Conservation (phyloP, 2,329 filamentous ascomycete genomes). For the Aaosphaeria arxii region DNA sequence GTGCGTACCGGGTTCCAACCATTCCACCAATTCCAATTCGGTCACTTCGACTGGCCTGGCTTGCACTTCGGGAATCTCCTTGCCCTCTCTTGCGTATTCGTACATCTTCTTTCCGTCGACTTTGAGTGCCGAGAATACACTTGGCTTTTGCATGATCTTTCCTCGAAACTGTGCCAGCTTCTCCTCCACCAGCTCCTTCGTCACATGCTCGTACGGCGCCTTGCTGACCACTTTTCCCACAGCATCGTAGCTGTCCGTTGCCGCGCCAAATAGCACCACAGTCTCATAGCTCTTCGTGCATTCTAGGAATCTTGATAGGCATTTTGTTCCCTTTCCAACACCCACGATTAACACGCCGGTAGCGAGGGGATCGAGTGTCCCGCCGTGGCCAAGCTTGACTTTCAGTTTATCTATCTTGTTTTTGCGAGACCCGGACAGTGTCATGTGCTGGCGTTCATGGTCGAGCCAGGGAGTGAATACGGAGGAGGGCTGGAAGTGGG, state of each 20-base stretch:
- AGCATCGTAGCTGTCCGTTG: conserved; percentile 88
- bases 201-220: conserved; percentile 77
- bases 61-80: conserved; percentile 82
- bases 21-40: conserved; percentile 79
- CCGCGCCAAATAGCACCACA: conserved; percentile 83
- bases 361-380: conserved; percentile 89
- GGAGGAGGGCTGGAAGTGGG: conserved; percentile 74
- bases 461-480: conserved; percentile 77
- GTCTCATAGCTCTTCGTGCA: conserved; percentile 95
- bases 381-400: conserved; percentile 94
- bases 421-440: conserved; percentile 52
- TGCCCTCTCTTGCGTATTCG: conserved; percentile 90
- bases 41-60: conserved; percentile 74
- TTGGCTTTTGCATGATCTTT: conserved; percentile 83
- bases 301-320: conserved; percentile 70
- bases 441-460: conserved; percentile 59
- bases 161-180: conserved; percentile 74
- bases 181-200: conserved; percentile 72
- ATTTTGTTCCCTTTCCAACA: conserved; percentile 83
- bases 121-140: conserved; percentile 88
- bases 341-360: conserved; percentile 90
- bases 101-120: conserved; percentile 94
- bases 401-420: conserved; percentile 52
- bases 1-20: conserved; percentile 77
- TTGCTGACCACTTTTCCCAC: conserved; percentile 78